Base-by-base conservation (phyloP, 768 basidiomycete species). In the Phaffia australis region DNA sequence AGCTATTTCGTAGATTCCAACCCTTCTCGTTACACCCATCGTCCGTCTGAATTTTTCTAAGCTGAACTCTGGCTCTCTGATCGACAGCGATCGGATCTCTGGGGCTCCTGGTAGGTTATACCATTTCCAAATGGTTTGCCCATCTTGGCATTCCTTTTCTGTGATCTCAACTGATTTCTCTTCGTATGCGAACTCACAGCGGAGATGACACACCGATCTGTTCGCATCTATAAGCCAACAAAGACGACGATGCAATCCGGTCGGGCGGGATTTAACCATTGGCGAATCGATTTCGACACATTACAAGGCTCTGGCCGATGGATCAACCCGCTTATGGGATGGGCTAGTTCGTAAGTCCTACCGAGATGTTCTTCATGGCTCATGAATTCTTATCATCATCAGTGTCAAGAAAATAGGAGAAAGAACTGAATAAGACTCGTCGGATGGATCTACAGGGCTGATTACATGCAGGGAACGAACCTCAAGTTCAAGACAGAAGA, bases 281-380 rank as follows among this genome's bases (percentile, higher is more conserved):
- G 94, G 94, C 81, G 89, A 70, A 84, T 99, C 73, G 94, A 98
- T 77, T 98, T 86, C 80, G 94, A 98, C 72, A 84, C 84, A 65
- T 79, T 97, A n/a, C 84, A 83, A 66, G 90, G 93, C 46, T 85
- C 83, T 32, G 91, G 89, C 16, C 82, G 94, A 60, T 99, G 94
- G 94, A 92, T 97, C 81, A 99, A 98, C 74, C 89, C 90, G 4
- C 76, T 99, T 71, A 99, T 98, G 89, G 94, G 94, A 54, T 99
- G 83, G 81, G 93, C 92, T 0, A 88, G 86, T 79, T 91, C 90
- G 88, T 93, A 75, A 78, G 88, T 82, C 14, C 23, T 14, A 15
- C 3, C 42, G 47, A 25, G 27, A 27, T 18, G 16, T 27, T 14
- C 42, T 23, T 29, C 11, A 14, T 25, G 42, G 2, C 4, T 4